phyloP scores from a whole-genome alignment of 768 basidiomycete species.

The Paxillus rubicundulus region DNA sequence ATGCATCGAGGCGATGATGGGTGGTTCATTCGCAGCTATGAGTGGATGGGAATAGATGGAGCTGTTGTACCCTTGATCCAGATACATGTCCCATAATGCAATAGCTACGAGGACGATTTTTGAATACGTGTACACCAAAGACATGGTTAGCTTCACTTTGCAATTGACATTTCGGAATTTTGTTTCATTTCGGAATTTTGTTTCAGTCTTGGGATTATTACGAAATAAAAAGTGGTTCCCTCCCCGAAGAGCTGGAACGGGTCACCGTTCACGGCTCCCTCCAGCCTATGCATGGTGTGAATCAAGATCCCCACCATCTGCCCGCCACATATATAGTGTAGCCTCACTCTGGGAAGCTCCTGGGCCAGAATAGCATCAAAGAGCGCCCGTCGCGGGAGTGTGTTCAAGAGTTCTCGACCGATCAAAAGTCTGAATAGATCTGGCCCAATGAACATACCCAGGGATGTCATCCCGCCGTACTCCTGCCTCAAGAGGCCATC shows the following conservation, averaged over 20 bases:
- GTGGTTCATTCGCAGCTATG: neutral
- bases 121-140: slow-evolving; percentile 3
- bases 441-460: neutral
- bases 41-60: neutral
- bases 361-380: slow-evolving; percentile 4
- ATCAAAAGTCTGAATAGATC: neutral
- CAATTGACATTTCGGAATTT: neutral
- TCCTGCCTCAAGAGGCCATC: slow-evolving; percentile 1
- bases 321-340: slow-evolving; percentile 4
- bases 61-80: neutral
- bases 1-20: neutral
- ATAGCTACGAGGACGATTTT: neutral
- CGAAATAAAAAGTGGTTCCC: slow-evolving; percentile 7
- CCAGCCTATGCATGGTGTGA: neutral
- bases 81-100: neutral
- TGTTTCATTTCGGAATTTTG: neutral
- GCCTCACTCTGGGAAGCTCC: slow-evolving; percentile 1
- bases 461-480: neutral
- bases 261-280: neutral
- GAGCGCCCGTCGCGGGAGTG: slow-evolving; percentile 2
- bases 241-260: neutral
- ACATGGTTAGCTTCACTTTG: neutral
- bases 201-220: neutral
- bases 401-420: neutral
- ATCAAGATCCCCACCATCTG: neutral